Base-by-base conservation (phyloP, 2,329 filamentous ascomycete species). In the Aspergillus costaricaensis region DNA sequence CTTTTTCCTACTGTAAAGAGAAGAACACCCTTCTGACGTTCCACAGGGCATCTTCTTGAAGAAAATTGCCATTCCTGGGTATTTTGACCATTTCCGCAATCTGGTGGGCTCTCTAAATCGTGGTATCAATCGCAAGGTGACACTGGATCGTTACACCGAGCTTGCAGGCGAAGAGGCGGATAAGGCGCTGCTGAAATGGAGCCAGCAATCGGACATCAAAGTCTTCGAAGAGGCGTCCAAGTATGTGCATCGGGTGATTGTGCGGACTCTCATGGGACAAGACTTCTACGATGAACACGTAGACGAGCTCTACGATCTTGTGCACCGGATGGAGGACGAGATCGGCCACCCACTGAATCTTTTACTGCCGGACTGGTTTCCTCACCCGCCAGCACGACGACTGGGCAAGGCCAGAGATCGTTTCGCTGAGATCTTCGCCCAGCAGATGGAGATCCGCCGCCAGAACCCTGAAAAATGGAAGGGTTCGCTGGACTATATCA, bases 221-320 rank as follows among this genome's bases (percentile, higher is more conserved):
- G 15, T 57, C 6, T 57, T 57, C 32, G 55, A 57, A 5, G 43
- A 57, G 12, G 27, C 48, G 5, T 49, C 55, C 19, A 38, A 48
- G n/a, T 41, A 48, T 44, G 55, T 57, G n/a, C 55, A 57, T 19
- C 41, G 43, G 3, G 43, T 57, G 41, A 57, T 57, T 17, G 55
- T 57, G n/a, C 55, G 55, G 17, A 48, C 41, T 15, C 27, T 57
- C 19, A 57, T 57, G 55, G 55, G 55, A 12, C 27, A 43, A 9
- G 55, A 57, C 21, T 57, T 57, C 3, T 57, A 57, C 55, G 55
- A 57, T 10, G 14, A 57, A 27, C 55, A 57, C 9, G 32, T 57
- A 14, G 32, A 17, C 19, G 55, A 57, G 19, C 55, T 57, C 12
- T 57, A 47, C 21, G 43, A 50, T 12, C 43, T 57, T 4, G 43